Base-by-base conservation (phyloP, 148 eudicot genomes). In the Bassia scoparia region DNA sequence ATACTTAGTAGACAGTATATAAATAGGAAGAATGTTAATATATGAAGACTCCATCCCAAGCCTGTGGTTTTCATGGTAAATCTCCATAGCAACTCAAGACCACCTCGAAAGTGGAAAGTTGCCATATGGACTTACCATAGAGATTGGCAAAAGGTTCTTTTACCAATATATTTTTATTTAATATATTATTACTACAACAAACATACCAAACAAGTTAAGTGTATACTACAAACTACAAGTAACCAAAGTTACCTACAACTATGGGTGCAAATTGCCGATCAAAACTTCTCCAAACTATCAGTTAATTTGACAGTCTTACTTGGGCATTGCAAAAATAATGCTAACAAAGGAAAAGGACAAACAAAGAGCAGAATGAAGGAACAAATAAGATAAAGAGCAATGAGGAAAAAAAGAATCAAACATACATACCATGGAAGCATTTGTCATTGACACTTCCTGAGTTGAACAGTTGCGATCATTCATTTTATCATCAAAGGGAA, bases 351-450 rank as follows among this genome's bases (percentile, higher is more conserved):
- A 8, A 24, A 24, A 37, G 12, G 2, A 26, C 16, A 35, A n/a
- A 69, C 27, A 23, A 27, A 34, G 4, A 31, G 20, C 15, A 29
- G 21, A 6, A 5, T 0, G 21, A 20, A 11, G 21, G 29, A 70
- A 30, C 26, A 55, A 24, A 35, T 2, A 30, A 59, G 18, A 37
- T 30, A 61, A 44, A 61, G 54, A 70, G 17, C 46, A 61, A 53
- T 7, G 74, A 75, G 35, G n/a, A n/a, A n/a, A 61, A 44, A 62
- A 0, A 38, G 35, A 63, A 34, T 9, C 8, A 27, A 44, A 43
- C 80, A 72, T 24, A 70, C 87, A 60, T 85, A 94, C 98, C 90
- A 37, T 70, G 58, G 97, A 87, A 70, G 99, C 94, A 81, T 90
- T 92, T n/a, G 69, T 74, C 81, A 90, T 60, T 12, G 90, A 83